phyloP scores from a whole-genome alignment of 768 basidiomycete genomes.

The Daedalea quercina region DNA sequence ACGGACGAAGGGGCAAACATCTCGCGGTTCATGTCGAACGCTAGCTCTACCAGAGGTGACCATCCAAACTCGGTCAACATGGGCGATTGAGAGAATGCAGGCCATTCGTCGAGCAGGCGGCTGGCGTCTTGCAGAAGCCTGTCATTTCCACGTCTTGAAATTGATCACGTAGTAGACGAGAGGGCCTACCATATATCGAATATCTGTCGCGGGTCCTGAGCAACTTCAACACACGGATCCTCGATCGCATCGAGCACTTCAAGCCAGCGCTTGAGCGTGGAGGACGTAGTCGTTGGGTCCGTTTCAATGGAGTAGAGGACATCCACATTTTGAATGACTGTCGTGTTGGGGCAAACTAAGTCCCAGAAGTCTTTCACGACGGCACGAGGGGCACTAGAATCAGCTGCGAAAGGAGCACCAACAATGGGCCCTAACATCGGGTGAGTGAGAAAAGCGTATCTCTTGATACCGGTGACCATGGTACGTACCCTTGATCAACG shows the following conservation, averaged over 20 bases:
- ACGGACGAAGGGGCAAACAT: conserved; percentile 27
- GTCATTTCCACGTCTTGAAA: background rate
- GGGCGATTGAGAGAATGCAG: conserved; percentile 41
- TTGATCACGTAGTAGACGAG: background rate
- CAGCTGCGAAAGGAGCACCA: conserved; percentile 30
- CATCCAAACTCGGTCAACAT: conserved; percentile 43
- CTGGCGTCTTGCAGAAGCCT: conserved; percentile 43
- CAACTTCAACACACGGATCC: conserved; percentile 44
- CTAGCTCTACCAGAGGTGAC: conserved; percentile 53
- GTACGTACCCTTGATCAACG: conserved; percentile 40
- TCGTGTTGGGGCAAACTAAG: conserved; percentile 34
- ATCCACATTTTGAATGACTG: conserved; percentile 20
- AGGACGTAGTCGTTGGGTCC: conserved; percentile 19
- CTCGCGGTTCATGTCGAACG: conserved; percentile 39
- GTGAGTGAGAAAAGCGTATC: background rate
- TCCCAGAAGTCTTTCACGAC: conserved; percentile 32
- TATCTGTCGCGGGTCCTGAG: conserved; percentile 29
- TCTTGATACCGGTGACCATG: background rate
- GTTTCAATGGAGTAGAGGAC: conserved; percentile 23
- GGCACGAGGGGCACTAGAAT: conserved; percentile 26
- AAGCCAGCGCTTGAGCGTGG: conserved; percentile 33
- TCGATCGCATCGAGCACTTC: conserved; percentile 26
- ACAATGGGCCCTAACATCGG: conserved; percentile 31
- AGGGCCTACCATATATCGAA: conserved; percentile 48
- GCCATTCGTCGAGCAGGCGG: conserved; percentile 39